Conservation (phyloP, 2,329 filamentous ascomycete species). For the Fusarium annulatum region DNA sequence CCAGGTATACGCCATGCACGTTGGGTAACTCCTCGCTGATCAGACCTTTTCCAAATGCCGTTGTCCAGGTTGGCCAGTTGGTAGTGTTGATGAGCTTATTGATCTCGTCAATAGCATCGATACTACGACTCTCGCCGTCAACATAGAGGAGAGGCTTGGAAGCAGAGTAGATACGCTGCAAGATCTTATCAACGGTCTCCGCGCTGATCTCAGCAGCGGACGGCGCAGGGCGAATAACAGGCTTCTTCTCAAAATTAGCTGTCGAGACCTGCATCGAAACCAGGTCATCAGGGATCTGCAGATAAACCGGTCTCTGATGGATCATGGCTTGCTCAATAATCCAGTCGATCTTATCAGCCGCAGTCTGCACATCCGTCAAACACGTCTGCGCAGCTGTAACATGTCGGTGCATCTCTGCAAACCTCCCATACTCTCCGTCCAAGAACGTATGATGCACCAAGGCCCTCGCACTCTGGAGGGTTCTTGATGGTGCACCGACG, state of each 20-base stretch:
- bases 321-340: slow-evolving; percentile 11
- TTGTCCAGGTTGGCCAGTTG: slow-evolving; percentile 8
- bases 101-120: background rate
- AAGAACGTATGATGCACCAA: slow-evolving; percentile 12
- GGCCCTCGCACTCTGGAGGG: background rate
- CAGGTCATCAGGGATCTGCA: slow-evolving; percentile 17
- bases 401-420: slow-evolving; percentile 13
- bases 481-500: background rate
- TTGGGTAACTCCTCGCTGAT: slow-evolving; percentile 8
- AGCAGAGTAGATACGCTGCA: slow-evolving; percentile 5
- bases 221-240: background rate
- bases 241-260: background rate
- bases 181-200: background rate
- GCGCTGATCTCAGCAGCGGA: background rate
- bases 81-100: background rate
- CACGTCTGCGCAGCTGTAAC: slow-evolving; percentile 14
- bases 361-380: background rate
- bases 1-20: slow-evolving; percentile 9
- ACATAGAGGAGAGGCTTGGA: slow-evolving; percentile 10
- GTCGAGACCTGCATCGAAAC: slow-evolving; percentile 1
- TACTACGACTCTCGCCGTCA: slow-evolving; percentile 9
- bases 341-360: slow-evolving; percentile 10
- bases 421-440: slow-evolving; percentile 11
- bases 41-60: slow-evolving; percentile 13
- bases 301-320: slow-evolving; percentile 6